Percentiles rank a stretch among this genome's conserved stretches.
These are phyloP conservation scores for Waltergamsia citrina DNA, from an alignment of 2,329 filamentous ascomycete species.

Conservation along the genomic window DNA sequence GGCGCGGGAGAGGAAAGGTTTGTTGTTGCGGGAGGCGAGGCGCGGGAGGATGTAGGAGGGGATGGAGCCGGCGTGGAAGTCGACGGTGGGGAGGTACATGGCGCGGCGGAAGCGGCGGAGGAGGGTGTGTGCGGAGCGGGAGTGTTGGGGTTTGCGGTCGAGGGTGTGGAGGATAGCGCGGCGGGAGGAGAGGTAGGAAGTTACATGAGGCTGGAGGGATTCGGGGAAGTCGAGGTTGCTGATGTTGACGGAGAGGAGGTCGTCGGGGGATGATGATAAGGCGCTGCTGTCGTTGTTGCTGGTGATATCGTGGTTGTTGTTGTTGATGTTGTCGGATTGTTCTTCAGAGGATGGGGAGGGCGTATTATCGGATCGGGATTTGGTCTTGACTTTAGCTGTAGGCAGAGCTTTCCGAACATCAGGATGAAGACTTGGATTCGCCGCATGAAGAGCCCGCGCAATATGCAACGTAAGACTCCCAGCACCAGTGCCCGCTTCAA, in stretches of 20 bases:
- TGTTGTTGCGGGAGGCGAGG: constrained; percentile 23
- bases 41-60: constrained; percentile 52
- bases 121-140: constrained; percentile 52
- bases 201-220: background rate
- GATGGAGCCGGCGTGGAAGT: constrained; percentile 64
- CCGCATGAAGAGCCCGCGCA: constrained; percentile 65
- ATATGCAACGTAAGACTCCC: constrained; percentile 69
- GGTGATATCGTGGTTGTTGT: background rate
- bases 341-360: background rate
- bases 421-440: constrained; percentile 36
- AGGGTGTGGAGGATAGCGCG: constrained; percentile 67
- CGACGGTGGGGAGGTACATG: constrained; percentile 59
- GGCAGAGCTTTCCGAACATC: constrained; percentile 2
- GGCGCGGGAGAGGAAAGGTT: constrained; percentile 61
- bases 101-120: constrained; percentile 60
- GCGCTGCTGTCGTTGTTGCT: background rate
- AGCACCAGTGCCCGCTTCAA: constrained; percentile 81
- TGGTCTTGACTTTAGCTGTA: background rate
- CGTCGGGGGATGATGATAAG: background rate
- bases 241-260: background rate
- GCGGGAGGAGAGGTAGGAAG: constrained; percentile 27
- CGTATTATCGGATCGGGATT: background rate
- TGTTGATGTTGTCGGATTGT: no score
- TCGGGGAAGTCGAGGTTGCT: constrained; percentile 17
- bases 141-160: constrained; percentile 54